phyloP scores from a whole-genome alignment of 305 asterid species.

The Rubia tinctorum region DNA sequence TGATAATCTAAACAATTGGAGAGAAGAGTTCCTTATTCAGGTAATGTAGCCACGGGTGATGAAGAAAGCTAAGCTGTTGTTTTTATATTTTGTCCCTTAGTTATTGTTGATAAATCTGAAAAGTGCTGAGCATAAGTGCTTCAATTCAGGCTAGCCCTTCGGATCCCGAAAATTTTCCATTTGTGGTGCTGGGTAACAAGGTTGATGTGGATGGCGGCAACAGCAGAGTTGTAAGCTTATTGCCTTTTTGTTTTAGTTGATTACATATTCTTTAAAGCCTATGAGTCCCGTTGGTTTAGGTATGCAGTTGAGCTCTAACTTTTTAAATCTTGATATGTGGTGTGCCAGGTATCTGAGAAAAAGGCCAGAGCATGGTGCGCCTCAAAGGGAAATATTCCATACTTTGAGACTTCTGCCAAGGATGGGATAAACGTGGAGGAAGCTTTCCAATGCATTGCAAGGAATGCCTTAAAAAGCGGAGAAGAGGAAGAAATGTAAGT shows the following conservation, averaged over 20 bases:
- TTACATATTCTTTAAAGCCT: neutral
- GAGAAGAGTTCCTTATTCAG: constrained; percentile 95
- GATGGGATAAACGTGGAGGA: constrained; percentile 84
- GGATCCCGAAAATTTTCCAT: constrained; percentile 96
- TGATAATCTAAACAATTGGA: constrained; percentile 90
- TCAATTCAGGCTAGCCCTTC: constrained; percentile 92
- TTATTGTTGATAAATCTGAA: neutral
- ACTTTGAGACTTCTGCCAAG: constrained; percentile 93
- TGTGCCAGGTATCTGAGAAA: constrained; percentile 48
- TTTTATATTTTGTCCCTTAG: neutral
- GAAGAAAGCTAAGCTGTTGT: neutral
- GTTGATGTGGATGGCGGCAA: constrained; percentile 95
- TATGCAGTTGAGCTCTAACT: neutral
- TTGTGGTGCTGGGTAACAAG: constrained; percentile 97
- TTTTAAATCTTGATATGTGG: neutral
- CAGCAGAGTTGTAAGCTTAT: constrained; percentile 76
- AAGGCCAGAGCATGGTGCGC: constrained; percentile 58
- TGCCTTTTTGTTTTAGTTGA: constrained; percentile 10
- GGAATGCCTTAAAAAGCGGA: constrained; percentile 50
- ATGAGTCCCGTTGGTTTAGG: neutral
- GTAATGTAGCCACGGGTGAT: constrained; percentile 27
- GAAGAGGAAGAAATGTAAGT: constrained; percentile 78
- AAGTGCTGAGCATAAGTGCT: constrained; percentile 4
- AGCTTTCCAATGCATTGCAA: constrained; percentile 79
- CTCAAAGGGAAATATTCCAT: constrained; percentile 52